Percentiles rank a stretch among this genome's conserved stretches.
phyloP scores from a whole-genome alignment of 2,329 filamentous ascomycete genomes.

The Cadophora malorum region DNA sequence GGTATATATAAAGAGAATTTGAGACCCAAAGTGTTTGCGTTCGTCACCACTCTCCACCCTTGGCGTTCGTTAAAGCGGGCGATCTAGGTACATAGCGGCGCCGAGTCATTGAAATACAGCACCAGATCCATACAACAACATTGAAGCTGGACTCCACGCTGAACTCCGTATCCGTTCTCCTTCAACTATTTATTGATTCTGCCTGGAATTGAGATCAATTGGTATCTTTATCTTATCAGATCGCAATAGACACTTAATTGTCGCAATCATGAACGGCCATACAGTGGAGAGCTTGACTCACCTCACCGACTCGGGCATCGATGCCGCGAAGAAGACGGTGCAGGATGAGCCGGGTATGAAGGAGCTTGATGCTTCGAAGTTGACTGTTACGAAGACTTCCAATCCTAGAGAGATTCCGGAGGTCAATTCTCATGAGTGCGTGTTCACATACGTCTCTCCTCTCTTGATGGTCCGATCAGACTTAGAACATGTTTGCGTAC shows the following conservation, averaged over 20 bases:
- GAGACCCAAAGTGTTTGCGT: not conserved
- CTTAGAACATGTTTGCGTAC: not conserved
- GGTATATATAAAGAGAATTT: not conserved
- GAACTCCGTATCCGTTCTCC: not conserved
- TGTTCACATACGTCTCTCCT: constrained; percentile 47
- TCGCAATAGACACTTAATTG: not conserved
- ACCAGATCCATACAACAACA: not conserved
- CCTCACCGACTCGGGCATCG: constrained; percentile 33
- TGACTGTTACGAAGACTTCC: constrained; percentile 58
- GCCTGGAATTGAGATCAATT: not conserved
- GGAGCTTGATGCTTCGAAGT: constrained; percentile 64
- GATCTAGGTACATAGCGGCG: not conserved
- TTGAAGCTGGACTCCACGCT: not conserved
- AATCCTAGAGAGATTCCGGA: constrained; percentile 56
- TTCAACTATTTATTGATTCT: not conserved
- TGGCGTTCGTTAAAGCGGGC: not conserved
- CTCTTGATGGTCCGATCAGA: constrained; percentile 48
- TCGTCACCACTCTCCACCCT: constrained; percentile 8
- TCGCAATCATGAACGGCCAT: constrained; percentile 32
- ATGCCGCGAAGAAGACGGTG: constrained; percentile 24
- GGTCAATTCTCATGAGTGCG: constrained; percentile 32
- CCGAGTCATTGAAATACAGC: not conserved
- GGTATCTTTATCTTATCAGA: not conserved
- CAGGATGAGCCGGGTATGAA: constrained; percentile 26
- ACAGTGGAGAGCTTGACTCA: constrained; percentile 33